Percentiles rank a stretch among this genome's conserved stretches.
These are phyloP conservation scores for Amylostereum chailletii DNA, from an alignment of 1,284 basidiomycete species.

Conservation along the genomic window DNA sequence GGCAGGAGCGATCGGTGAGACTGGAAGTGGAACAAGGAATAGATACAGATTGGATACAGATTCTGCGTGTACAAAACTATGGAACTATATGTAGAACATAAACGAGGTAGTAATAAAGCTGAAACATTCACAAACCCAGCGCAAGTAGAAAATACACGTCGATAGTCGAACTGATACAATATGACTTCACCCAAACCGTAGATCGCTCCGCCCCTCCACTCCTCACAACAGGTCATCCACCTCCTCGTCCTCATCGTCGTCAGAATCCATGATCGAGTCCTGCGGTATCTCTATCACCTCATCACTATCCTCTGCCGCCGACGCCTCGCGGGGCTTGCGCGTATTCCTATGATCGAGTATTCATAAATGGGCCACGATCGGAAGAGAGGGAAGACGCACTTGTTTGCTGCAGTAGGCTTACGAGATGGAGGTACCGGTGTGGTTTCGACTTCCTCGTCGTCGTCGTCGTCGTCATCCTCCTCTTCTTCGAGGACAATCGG, in stretches of 20 bases:
- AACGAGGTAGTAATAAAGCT: too few relatives aligned
- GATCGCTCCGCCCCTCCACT: background rate
- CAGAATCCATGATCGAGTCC: conserved; percentile 13
- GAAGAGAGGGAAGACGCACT: background rate
- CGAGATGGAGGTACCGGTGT: conserved; percentile 19
- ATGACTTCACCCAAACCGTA: too few relatives aligned
- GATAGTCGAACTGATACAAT: too few relatives aligned
- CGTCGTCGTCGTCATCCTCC: conserved; percentile 19
- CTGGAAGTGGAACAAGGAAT: too few relatives aligned
- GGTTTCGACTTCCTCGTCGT: conserved; percentile 22
- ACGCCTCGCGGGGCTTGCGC: background rate
- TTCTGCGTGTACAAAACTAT: too few relatives aligned
- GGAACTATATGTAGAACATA: too few relatives aligned
- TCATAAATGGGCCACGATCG: background rate
- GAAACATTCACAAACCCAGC: too few relatives aligned
- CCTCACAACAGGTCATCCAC: background rate
- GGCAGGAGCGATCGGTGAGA: too few relatives aligned
- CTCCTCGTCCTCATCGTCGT: background rate
- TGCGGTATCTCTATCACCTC: conserved; percentile 3
- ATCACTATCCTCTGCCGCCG: background rate
- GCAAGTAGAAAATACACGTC: too few relatives aligned
- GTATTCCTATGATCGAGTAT: background rate
- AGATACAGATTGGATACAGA: too few relatives aligned
- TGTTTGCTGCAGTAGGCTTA: conserved; percentile 1
- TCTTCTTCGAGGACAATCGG: conserved; percentile 10